Conservation (phyloP, 1,139 yeast genomes). For the Debaryomyces psychrophilus region DNA sequence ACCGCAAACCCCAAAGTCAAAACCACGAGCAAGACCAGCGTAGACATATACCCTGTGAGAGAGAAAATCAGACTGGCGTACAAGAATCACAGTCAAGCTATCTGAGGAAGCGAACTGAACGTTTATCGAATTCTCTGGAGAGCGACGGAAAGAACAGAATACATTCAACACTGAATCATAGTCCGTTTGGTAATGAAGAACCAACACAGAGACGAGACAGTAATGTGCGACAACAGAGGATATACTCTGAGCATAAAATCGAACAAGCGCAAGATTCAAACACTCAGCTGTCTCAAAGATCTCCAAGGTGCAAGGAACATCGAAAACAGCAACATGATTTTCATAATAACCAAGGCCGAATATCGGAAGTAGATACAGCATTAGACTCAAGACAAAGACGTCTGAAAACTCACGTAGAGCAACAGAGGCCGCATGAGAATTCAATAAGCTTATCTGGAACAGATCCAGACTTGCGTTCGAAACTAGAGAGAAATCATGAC, state of each 20-base stretch:
- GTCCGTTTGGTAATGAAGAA: not conserved
- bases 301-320: not conserved
- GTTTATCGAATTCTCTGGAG: not conserved
- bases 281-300: not conserved
- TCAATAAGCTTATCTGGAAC: not conserved
- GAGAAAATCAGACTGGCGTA: not conserved
- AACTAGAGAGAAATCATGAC: not conserved
- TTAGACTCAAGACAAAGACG: too few relatives aligned
- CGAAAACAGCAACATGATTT: not conserved
- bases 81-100: not conserved
- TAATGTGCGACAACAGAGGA: not conserved
- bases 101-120: not conserved
- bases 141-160: not conserved
- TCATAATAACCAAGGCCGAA: too few relatives aligned
- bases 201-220: not conserved
- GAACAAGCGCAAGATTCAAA: not conserved
- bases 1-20: not conserved
- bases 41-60: not conserved
- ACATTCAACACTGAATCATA: not conserved
- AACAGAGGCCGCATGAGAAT: not conserved
- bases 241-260: too few relatives aligned
- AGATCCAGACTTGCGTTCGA: not conserved
- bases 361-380: too few relatives aligned
- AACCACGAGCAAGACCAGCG: not conserved
- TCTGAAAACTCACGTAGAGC: too few relatives aligned